These are phyloP conservation scores for Mycena floridula DNA, from an alignment of 768 basidiomycete genomes.

Conservation along the genomic window DNA sequence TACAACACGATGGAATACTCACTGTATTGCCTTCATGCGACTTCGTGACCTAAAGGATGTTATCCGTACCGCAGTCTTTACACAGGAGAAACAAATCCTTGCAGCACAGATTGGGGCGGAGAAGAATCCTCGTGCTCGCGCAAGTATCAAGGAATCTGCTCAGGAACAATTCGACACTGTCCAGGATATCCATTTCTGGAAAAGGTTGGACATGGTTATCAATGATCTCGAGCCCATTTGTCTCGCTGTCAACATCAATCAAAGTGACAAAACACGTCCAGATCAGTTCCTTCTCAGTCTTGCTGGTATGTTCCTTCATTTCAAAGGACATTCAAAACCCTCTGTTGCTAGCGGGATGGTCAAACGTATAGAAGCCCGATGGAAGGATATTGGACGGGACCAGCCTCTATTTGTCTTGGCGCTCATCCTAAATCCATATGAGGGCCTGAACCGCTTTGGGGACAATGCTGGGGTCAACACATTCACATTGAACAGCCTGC, in stretches of 20 bases:
- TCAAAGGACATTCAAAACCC: neutral
- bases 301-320: neutral
- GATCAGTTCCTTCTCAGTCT: neutral
- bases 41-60: conserved; percentile 16
- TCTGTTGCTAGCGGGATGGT: neutral
- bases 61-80: conserved; percentile 14
- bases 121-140: neutral
- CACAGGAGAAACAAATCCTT: conserved; percentile 14
- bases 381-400: neutral
- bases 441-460: neutral
- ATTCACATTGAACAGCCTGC: neutral
- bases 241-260: neutral
- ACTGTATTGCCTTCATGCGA: conserved; percentile 18
- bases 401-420: neutral
- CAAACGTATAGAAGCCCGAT: neutral
- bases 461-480: neutral
- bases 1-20: conserved; percentile 23
- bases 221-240: neutral
- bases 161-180: neutral
- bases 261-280: neutral
- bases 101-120: conserved; percentile 17
- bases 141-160: neutral
- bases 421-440: neutral
- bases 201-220: neutral
- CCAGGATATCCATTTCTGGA: neutral